Conservation (phyloP, 2,329 filamentous ascomycete species). For the Capronia epimyces region DNA sequence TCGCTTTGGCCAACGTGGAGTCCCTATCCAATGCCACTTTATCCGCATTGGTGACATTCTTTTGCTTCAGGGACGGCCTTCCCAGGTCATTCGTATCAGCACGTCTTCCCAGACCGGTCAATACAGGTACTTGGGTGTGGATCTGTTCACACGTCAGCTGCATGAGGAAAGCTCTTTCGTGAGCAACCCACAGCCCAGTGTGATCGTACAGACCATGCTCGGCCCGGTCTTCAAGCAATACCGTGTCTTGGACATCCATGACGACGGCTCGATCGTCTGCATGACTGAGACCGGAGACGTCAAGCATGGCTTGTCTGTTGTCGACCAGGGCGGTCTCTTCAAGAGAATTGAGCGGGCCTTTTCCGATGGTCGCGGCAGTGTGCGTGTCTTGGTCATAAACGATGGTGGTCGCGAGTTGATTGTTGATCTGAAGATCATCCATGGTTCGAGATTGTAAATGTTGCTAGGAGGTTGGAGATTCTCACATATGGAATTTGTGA, state of each 20-base stretch:
- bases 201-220: constrained; percentile 98
- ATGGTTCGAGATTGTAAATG: constrained; percentile 61
- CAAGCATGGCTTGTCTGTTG: constrained; percentile 91
- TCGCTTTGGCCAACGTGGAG: constrained; percentile 47
- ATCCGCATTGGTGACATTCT: constrained; percentile 98
- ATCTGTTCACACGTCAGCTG: constrained; percentile 99
- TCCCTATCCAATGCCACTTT: constrained; percentile 96
- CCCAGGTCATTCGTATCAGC: constrained; percentile 99
- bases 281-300: constrained; percentile 99
- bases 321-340: constrained; percentile 91
- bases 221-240: constrained; percentile 99
- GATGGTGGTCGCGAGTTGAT: constrained; percentile 90
- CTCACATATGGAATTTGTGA: neutral
- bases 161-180: constrained; percentile 98
- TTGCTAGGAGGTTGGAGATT: neutral
- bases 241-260: constrained; percentile 94
- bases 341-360: constrained; percentile 75
- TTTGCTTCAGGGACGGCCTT: constrained; percentile 97
- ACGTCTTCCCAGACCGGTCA: constrained; percentile 96
- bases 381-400: constrained; percentile 92
- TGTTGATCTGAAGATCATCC: constrained; percentile 98
- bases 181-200: constrained; percentile 91
- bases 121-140: constrained; percentile 99
- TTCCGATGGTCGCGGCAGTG: constrained; percentile 83
- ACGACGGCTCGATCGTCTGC: constrained; percentile 74